A percentile compares a stretch with the other conserved stretches of the same genome.
Evolutionary conservation across 2,329 filamentous ascomycete genomes (phyloP).

Genomic region (Fusarium chuoi): DNA sequence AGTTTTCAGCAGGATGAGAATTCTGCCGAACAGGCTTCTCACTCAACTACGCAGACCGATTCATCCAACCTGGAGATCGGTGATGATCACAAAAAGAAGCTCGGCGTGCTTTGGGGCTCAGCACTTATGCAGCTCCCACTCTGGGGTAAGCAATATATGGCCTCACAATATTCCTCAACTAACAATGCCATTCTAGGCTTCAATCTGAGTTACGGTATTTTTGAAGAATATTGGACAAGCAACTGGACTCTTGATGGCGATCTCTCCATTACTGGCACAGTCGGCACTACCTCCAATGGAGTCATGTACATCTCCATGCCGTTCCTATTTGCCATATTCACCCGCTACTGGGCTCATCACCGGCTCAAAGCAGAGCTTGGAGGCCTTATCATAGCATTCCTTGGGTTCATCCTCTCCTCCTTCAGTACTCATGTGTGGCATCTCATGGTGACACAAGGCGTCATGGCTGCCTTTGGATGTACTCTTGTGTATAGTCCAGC

Average conservation of each 20-base stretch:
- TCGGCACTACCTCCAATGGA: neutral
- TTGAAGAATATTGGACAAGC: conserved; percentile 1
- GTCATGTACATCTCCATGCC: conserved; percentile 4
- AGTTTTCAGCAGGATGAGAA: neutral
- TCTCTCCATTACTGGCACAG: neutral
- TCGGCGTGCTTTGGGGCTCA: neutral
- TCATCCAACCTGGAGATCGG: too few species aligned
- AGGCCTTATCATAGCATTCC: neutral
- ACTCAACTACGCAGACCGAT: neutral
- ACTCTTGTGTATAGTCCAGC: neutral
- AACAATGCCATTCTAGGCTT: neutral
- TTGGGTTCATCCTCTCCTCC: neutral
- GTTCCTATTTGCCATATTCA: neutral
- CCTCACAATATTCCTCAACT: accelerated
- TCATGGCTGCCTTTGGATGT: neutral
- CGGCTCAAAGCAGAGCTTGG: neutral
- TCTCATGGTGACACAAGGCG: neutral
- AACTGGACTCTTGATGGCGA: neutral
- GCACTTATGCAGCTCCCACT: neutral
- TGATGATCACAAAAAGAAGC: neutral
- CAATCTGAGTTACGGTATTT: neutral
- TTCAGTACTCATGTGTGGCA: neutral
- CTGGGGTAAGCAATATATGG: neutral
- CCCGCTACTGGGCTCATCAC: neutral
- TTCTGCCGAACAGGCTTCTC: neutral